These are phyloP conservation scores for Stachybotrys chlorohalonatus DNA, from an alignment of 2,329 filamentous ascomycete genomes.

Conservation along the genomic window DNA sequence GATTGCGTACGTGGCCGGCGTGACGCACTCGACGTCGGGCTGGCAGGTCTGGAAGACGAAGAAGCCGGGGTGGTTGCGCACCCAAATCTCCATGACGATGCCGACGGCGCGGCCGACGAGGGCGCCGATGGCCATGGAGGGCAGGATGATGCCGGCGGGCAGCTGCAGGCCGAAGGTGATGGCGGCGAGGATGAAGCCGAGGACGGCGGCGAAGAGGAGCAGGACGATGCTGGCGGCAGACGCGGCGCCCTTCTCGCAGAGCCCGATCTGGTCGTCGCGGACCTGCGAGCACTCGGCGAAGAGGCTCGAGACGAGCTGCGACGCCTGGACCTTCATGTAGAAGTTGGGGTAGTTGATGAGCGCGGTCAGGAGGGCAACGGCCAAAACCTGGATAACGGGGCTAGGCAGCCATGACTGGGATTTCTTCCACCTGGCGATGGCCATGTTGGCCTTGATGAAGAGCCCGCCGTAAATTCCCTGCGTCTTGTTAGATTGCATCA, in stretches of 20 bases:
- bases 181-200: slow-evolving; percentile 78
- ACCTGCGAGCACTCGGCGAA: slow-evolving; percentile 84
- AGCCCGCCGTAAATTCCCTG: slow-evolving; percentile 86
- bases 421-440: slow-evolving; percentile 71
- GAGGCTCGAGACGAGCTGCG: slow-evolving; percentile 82
- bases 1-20: slow-evolving; percentile 91
- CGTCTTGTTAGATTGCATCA: not conserved
- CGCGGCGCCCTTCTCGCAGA: slow-evolving; percentile 80
- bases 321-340: slow-evolving; percentile 89
- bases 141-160: slow-evolving; percentile 89
- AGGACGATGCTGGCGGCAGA: slow-evolving; percentile 76
- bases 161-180: slow-evolving; percentile 92
- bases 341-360: slow-evolving; percentile 92
- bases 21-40: slow-evolving; percentile 80
- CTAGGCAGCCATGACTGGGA: slow-evolving; percentile 54
- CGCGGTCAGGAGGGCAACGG: slow-evolving; percentile 74
- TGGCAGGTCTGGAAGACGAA: slow-evolving; percentile 74
- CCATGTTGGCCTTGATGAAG: slow-evolving; percentile 93
- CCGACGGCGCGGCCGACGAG: slow-evolving; percentile 83
- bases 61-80: slow-evolving; percentile 66
- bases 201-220: slow-evolving; percentile 68
- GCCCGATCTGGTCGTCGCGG: slow-evolving; percentile 75
- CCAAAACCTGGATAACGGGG: slow-evolving; percentile 69
- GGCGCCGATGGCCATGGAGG: slow-evolving; percentile 92
- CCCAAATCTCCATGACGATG: slow-evolving; percentile 82